phyloP scores from a whole-genome alignment of 2,329 filamentous ascomycete genomes.

The Graphium sp. region DNA sequence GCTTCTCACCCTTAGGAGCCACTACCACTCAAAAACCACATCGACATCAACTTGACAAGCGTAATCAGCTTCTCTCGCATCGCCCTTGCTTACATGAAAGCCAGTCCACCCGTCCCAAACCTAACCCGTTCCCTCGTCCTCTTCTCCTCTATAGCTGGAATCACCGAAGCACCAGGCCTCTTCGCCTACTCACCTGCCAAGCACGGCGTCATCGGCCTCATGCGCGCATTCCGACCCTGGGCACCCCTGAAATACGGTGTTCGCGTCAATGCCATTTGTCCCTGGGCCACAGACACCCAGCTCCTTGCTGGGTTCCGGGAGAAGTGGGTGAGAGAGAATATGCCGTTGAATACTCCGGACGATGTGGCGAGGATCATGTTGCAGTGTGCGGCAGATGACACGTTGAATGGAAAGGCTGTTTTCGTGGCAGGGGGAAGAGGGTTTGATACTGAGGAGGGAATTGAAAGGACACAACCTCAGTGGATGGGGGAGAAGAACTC shows the following conservation, averaged over 20 bases:
- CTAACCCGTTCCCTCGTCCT: conserved; percentile 12
- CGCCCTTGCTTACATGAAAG: conserved; percentile 29
- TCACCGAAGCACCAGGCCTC: conserved; percentile 27
- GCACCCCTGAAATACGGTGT: conserved; percentile 15
- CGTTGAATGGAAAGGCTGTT: conserved; percentile 11
- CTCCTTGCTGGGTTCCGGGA: conserved; percentile 20
- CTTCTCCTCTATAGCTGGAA: conserved; percentile 22
- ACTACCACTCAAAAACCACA: conserved; percentile 14
- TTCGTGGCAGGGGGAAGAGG: conserved; percentile 10
- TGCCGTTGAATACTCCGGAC: conserved; percentile 22
- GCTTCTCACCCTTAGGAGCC: too few relatives aligned
- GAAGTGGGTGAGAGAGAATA: conserved; percentile 17
- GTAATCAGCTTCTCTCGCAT: conserved; percentile 27
- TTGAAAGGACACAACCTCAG: conserved; percentile 8
- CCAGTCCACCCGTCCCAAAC: conserved; percentile 5
- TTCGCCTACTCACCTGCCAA: conserved; percentile 28
- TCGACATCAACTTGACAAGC: conserved; percentile 29
- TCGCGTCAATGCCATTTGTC: conserved; percentile 25
- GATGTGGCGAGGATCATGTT: conserved; percentile 23
- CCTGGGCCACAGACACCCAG: conserved; percentile 27
- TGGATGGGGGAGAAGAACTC: conserved; percentile 12
- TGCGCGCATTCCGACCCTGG: conserved; percentile 21
- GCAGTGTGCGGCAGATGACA: conserved; percentile 15
- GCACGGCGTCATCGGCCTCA: conserved; percentile 30
- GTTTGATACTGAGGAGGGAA: conserved; percentile 11